Evolutionary conservation across 1,139 yeast genomes (phyloP).

Genomic region (Tardiomyces blankii): DNA sequence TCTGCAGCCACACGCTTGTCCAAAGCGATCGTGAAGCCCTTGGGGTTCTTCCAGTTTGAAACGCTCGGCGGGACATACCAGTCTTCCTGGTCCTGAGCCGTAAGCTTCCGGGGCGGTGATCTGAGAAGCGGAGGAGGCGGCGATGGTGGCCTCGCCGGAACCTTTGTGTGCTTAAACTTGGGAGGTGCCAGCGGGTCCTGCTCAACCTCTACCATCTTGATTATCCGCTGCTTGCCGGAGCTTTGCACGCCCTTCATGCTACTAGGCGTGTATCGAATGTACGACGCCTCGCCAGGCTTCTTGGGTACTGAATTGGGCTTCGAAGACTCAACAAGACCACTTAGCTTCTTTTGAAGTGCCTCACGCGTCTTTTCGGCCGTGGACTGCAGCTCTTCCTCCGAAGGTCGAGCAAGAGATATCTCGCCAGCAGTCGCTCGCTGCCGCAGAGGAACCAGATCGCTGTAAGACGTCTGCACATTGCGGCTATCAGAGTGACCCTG

Average conservation of each 20-base stretch:
- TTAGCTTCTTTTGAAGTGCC: constrained; percentile 37
- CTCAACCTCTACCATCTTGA: constrained; percentile 47
- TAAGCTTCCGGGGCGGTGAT: constrained; percentile 43
- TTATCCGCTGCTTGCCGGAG: constrained; percentile 28
- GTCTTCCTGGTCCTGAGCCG: constrained; percentile 63
- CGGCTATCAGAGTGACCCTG: constrained; percentile 25
- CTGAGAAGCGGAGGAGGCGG: constrained; percentile 48
- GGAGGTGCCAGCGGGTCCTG: constrained; percentile 87
- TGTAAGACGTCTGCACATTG: constrained; percentile 28
- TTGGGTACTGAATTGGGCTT: constrained; percentile 20
- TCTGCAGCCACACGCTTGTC: constrained; percentile 67
- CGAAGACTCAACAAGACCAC: constrained; percentile 24
- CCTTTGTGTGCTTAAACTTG: constrained; percentile 62
- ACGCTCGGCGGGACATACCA: constrained; percentile 92
- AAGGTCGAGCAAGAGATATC: constrained; percentile 28
- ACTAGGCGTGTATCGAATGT: constrained; percentile 39
- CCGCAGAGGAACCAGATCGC: constrained; percentile 39
- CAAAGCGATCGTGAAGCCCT: constrained; percentile 75
- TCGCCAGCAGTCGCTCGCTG: constrained; percentile 30
- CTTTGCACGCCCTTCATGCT: constrained; percentile 25
- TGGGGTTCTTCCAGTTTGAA: constrained; percentile 93
- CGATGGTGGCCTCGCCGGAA: constrained; percentile 58
- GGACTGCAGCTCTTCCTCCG: constrained; percentile 29
- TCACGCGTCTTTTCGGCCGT: constrained; percentile 36
- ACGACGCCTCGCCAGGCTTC: constrained; percentile 27